Evolutionary conservation across 352 stramenopile species (phyloP), one percentile per base, ranked within the genome.

Genomic region (Phytophthora fragariae): DNA sequence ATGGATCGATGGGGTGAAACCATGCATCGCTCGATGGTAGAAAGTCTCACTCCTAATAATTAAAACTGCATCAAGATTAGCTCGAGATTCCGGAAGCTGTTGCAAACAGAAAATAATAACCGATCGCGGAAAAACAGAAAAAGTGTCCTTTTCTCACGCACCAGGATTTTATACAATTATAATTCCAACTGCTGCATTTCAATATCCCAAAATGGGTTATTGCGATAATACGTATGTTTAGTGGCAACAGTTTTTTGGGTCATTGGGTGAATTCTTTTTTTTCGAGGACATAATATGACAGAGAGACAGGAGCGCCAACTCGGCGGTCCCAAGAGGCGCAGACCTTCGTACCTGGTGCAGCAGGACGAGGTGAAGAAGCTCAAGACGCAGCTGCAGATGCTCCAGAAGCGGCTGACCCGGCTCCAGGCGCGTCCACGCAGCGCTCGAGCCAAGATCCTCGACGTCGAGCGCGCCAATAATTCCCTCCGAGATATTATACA

Each of bases 1-100:
- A 76, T 83, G 65, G 73, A 79, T 55, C 70, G 76, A 5, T 83
- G 76, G 76, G 76, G 73, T 29, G 70, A 78, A 65, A 76, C 67
- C 19, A 77, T 81, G 70, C 65, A 75, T 46, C 65, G 69, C 14
- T 65, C 65, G 10, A 82, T 78, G 65, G 57, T 75, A 24, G 71
- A 77, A 49, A 77, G 71, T 21, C 55, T 77, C 9, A 75, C 59
- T 17, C 60, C 54, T 11, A 57, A 64, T 39, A 44, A n/a, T 33
- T 75, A 58, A 76, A 27, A 31, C 29, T 31, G 29, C 29, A 31
- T 31, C 29, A 31, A 31, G 27, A 29, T 29, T 29, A 29, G 27
- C 27, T 29, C 27, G 27, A 29, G 27, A 31, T 31, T 31, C 29
- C 4, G 29, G 29, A 31, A 31, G 29, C 4, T 31, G 29, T 31